phyloP scores from a whole-genome alignment of 2,329 filamentous ascomycete genomes.

The Colletotrichum spaethianum region DNA sequence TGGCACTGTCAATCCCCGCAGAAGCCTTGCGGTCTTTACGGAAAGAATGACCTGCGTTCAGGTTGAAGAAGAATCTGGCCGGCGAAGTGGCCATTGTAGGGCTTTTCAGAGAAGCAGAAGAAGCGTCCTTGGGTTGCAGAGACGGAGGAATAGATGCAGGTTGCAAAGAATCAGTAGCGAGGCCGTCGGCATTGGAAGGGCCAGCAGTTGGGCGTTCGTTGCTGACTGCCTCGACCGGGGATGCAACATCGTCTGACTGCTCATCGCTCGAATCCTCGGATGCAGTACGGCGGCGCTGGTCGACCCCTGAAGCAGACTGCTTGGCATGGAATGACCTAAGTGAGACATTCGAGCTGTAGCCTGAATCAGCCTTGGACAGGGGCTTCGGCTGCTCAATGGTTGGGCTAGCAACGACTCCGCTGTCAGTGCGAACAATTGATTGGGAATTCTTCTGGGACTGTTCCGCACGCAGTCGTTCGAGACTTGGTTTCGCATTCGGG shows the following conservation, averaged over 20 bases:
- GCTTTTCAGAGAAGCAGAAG: conserved; percentile 11
- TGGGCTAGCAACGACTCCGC: conserved; percentile 64
- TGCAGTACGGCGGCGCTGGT: background rate
- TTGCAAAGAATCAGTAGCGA: conserved; percentile 39
- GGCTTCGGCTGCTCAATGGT: conserved; percentile 58
- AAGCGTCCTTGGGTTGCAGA: conserved; percentile 53
- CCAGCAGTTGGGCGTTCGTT: conserved; percentile 16
- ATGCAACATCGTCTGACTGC: conserved; percentile 18
- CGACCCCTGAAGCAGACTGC: conserved; percentile 42
- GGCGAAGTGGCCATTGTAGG: conserved; percentile 20
- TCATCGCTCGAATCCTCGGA: conserved; percentile 33
- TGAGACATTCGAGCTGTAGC: conserved; percentile 73
- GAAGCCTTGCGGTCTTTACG: conserved; percentile 43
- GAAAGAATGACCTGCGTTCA: conserved; percentile 30
- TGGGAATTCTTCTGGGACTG: conserved; percentile 42
- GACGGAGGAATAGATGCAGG: conserved; percentile 49
- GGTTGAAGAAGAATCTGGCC: conserved; percentile 35
- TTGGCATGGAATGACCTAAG: conserved; percentile 64
- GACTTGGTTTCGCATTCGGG: conserved; percentile 58
- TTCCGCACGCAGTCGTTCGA: conserved; percentile 42
- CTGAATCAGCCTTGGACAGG: conserved; percentile 72
- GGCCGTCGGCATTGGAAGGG: conserved; percentile 3
- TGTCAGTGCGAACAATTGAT: conserved; percentile 59
- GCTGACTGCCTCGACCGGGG: conserved; percentile 25
- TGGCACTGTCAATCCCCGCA: conserved; percentile 42